phyloP scores from a whole-genome alignment of 1,284 basidiomycete species.

The Inonotus obliquus region DNA sequence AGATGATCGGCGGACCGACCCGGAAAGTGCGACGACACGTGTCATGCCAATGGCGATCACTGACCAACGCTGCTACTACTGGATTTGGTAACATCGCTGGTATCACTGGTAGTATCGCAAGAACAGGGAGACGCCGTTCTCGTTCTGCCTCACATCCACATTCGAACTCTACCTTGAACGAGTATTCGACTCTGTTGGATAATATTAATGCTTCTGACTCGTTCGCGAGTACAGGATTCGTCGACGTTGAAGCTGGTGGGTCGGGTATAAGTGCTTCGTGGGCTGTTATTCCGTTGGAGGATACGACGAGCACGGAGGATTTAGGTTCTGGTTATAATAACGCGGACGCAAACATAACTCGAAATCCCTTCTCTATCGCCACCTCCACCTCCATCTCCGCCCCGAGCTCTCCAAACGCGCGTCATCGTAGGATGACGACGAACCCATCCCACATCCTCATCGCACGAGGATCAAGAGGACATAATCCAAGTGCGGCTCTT shows the following conservation, averaged over 20 bases:
- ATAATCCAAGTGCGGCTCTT: constrained; percentile 70
- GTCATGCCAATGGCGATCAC: not conserved
- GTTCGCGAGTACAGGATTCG: not conserved
- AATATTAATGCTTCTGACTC: not conserved
- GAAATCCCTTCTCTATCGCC: not conserved
- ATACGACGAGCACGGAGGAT: not conserved
- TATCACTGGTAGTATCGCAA: too few relatives aligned
- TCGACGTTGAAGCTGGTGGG: not conserved
- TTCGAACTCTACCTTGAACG: too few relatives aligned
- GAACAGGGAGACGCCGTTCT: too few relatives aligned
- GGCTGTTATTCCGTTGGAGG: not conserved
- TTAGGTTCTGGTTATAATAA: not conserved
- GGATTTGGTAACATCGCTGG: too few relatives aligned
- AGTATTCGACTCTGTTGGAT: too few relatives aligned
- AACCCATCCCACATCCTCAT: constrained; percentile 83
- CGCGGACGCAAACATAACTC: not conserved
- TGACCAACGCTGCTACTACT: not conserved
- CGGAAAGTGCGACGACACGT: not conserved
- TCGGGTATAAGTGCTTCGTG: not conserved
- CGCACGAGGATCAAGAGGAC: constrained; percentile 71
- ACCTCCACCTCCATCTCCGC: not conserved
- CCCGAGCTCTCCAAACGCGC: too few relatives aligned
- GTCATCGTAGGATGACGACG: constrained; percentile 43
- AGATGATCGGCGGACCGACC: not conserved
- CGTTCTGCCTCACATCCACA: too few relatives aligned